Conservation (phyloP, 768 basidiomycete species). For the Suillus clintonianus region DNA sequence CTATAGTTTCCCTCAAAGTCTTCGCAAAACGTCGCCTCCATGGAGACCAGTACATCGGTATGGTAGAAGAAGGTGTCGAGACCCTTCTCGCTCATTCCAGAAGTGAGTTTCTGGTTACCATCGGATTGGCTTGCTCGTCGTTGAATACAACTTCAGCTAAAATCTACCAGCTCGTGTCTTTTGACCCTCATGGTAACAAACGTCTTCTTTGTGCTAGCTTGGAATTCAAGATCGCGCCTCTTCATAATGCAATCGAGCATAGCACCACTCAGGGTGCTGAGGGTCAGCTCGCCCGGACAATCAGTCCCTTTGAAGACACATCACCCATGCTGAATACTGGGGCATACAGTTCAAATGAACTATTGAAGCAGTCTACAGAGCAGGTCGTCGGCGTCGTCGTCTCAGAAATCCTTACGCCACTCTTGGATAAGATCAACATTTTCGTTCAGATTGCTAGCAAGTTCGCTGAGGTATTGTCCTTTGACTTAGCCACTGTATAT, state of each 20-base stretch:
- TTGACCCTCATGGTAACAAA: background rate
- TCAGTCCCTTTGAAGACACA: no score
- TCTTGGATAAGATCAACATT: conserved; percentile 10
- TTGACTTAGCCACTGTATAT: background rate
- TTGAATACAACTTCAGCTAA: background rate
- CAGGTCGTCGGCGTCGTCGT: background rate
- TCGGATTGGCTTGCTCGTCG: background rate
- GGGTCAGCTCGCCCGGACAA: background rate
- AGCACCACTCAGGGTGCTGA: background rate
- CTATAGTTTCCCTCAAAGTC: conserved; percentile 7
- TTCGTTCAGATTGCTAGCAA: conserved; percentile 3
- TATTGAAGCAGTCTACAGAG: background rate
- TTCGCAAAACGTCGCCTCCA: conserved; percentile 9
- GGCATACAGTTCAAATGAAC: background rate
- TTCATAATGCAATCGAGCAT: background rate
- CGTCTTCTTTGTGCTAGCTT: background rate
- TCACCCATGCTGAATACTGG: background rate
- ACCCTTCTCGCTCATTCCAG: background rate
- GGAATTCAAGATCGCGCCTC: background rate
- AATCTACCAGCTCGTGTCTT: background rate
- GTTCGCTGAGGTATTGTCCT: conserved; percentile 4
- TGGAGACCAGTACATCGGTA: conserved; percentile 8
- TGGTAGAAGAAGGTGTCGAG: conserved; percentile 1
- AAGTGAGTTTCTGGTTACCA: background rate
- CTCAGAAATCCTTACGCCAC: conserved; percentile 4